Evolutionary conservation across 1,284 basidiomycete species (phyloP), one percentile per base, ranked within the genome.

Genomic region (Hemileia vastatrix): DNA sequence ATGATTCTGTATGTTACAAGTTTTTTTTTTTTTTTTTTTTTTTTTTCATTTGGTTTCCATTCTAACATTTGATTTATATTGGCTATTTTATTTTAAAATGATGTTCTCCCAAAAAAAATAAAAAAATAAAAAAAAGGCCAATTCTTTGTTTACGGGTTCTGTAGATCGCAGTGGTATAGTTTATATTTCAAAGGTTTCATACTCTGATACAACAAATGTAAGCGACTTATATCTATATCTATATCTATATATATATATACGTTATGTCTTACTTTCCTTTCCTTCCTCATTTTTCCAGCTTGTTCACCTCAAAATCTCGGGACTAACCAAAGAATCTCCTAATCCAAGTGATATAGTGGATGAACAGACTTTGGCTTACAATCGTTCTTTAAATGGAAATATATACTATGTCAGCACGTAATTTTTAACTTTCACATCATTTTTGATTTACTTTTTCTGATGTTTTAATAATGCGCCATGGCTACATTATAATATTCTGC

Each of bases 111-210:
- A n/a, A n/a, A n/a, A n/a, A n/a, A n/a, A n/a, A n/a, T n/a, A n/a
- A n/a, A 8, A 47, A 18, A 11, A 18, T 47, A 47, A 5, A 47
- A 6, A 47, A 21, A 21, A 18, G 18, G 18, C 44, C 18, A 23
- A 21, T 8, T 43, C 61, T 24, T 43, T 21, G 2, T 63, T 51
- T 43, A 40, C 61, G 27, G 61, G 61, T n/a, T 55, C 54, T 15
- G 21, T 63, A n/a, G 61, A 63, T 36, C 61, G 61, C 13, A 27
- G 52, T 33, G 61, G 61, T 21, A 31, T 63, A 57, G 54, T 49
- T 24, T 63, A 63, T 31, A 54, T 63, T 19, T 63, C 61, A 19
- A 50, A 44, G 43, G 32, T n/a, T 52, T 56, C 49, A 40, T 63
- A 57, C 49, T 44, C 19, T 43, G 43, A 19, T 40, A 15, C 24